Conservation (phyloP, 495 filamentous ascomycete genomes). For the Penicillium mononematosum region DNA sequence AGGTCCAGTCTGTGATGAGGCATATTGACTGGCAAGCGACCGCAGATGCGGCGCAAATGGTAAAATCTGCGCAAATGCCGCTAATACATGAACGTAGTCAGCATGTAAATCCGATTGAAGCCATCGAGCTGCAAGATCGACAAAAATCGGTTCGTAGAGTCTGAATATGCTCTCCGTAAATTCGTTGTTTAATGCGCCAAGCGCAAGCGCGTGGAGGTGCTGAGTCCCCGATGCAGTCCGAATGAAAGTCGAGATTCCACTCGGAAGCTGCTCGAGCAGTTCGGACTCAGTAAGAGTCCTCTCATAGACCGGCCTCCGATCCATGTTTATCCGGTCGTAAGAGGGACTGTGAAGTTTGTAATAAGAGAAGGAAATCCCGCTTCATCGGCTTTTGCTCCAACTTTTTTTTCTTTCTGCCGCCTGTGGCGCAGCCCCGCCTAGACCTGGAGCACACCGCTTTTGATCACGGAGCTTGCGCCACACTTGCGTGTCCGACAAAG, state of each 20-base stretch:
- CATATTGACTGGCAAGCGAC: constrained; percentile 48
- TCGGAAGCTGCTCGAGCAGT: constrained; percentile 56
- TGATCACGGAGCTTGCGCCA: constrained; percentile 29
- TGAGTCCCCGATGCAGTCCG: constrained; percentile 57
- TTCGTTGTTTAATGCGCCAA: constrained; percentile 61
- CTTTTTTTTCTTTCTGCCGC: constrained; percentile 45
- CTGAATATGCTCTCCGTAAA: constrained; percentile 67
- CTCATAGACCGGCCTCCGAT: constrained; percentile 46
- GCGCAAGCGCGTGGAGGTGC: constrained; percentile 69
- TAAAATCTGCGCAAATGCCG: constrained; percentile 74
- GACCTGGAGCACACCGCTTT: constrained; percentile 34
- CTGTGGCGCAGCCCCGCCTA: constrained; percentile 35
- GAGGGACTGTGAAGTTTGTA: constrained; percentile 36
- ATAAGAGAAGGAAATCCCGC: constrained; percentile 24
- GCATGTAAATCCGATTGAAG: constrained; percentile 44
- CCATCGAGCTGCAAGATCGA: constrained; percentile 81
- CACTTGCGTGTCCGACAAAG: constrained; percentile 18
- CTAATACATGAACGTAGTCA: constrained; percentile 54
- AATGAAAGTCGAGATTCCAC: constrained; percentile 64
- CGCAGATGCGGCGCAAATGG: constrained; percentile 73
- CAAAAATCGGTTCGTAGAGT: constrained; percentile 67
- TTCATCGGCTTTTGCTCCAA: constrained; percentile 18
- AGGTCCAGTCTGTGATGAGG: constrained; percentile 41
- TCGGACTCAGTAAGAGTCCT: constrained; percentile 46
- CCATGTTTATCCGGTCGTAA: constrained; percentile 42